These are phyloP conservation scores for Fennellomyces sp. DNA, from an alignment of 371 early-diverging fungal genomes.

Conservation along the genomic window DNA sequence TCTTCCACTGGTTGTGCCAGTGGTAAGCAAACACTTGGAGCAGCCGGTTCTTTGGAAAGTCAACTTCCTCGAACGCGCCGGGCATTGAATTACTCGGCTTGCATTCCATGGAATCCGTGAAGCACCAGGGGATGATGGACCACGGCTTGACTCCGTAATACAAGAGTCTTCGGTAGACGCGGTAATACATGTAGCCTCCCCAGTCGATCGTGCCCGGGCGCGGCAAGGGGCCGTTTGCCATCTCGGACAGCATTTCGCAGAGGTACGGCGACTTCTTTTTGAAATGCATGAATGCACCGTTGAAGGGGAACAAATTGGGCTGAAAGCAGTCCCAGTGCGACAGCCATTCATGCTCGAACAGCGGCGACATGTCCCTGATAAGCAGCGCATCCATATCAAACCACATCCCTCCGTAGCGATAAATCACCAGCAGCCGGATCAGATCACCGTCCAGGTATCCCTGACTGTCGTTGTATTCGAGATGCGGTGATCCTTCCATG, in stretches of 20 bases:
- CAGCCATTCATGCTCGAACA: constrained; percentile 57
- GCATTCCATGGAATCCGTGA: constrained; percentile 54
- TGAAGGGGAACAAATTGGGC: constrained; percentile 54
- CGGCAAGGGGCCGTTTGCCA: constrained; percentile 55
- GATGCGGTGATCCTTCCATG: constrained; percentile 46
- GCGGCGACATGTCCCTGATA: constrained; percentile 52
- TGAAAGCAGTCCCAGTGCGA: constrained; percentile 60
- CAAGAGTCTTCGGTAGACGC: constrained; percentile 47
- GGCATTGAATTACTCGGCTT: constrained; percentile 56
- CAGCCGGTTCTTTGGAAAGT: constrained; percentile 40
- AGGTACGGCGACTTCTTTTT: constrained; percentile 49
- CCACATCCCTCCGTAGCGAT: constrained; percentile 60
- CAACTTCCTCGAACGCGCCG: constrained; percentile 49
- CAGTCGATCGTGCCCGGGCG: constrained; percentile 50
- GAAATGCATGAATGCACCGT: constrained; percentile 61
- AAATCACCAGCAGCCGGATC: constrained; percentile 49
- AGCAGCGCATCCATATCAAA: constrained; percentile 60
- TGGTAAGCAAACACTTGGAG: constrained; percentile 56
- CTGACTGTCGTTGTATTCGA: constrained; percentile 43
- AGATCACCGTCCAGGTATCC: constrained; percentile 60
- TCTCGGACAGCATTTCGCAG: constrained; percentile 54
- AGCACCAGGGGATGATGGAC: constrained; percentile 58
- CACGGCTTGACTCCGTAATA: constrained; percentile 50
- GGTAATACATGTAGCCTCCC: constrained; percentile 58
- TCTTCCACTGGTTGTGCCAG: constrained; percentile 64